Conservation (phyloP, 2,329 filamentous ascomycete genomes). For the Gyromitra esculenta region DNA sequence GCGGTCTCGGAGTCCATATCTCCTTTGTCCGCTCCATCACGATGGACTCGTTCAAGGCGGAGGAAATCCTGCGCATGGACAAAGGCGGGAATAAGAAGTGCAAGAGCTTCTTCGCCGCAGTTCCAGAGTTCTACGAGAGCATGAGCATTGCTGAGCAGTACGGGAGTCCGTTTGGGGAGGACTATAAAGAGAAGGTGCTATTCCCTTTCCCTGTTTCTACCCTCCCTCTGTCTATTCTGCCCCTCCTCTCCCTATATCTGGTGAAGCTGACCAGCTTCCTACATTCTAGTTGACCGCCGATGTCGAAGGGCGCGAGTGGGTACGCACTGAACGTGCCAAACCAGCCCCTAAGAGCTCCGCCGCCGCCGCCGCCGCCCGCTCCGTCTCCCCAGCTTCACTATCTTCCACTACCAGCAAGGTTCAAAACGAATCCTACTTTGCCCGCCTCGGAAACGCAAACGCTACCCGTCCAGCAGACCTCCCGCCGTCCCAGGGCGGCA, state of each 20-base stretch:
- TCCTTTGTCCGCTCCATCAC: conserved; percentile 97
- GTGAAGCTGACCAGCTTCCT: not conserved
- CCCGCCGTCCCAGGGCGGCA: conserved; percentile 89
- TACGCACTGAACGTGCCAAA: conserved; percentile 67
- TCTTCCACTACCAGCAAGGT: conserved; percentile 62
- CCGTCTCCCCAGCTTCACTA: conserved; percentile 57
- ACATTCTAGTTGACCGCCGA: conserved; percentile 73
- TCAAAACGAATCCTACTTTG: conserved; percentile 88
- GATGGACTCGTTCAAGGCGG: conserved; percentile 97
- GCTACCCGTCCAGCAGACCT: conserved; percentile 76
- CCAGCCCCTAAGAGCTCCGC: conserved; percentile 57
- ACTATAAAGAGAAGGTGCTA: conserved; percentile 57
- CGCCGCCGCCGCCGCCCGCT: conserved; percentile 57
- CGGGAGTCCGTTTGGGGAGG: conserved; percentile 55
- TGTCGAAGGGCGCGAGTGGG: conserved; percentile 87
- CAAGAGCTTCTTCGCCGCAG: conserved; percentile 82
- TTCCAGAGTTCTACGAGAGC: conserved; percentile 49
- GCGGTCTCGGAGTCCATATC: conserved; percentile 95
- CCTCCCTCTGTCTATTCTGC: no score
- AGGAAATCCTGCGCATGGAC: conserved; percentile 93
- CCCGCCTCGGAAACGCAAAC: conserved; percentile 83
- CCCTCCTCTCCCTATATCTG: not conserved
- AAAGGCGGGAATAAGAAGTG: conserved; percentile 88
- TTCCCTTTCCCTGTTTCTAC: not conserved
- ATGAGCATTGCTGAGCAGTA: conserved; percentile 57